Percentiles rank a stretch among this genome's conserved stretches.
Conservation (phyloP, 306 rosid genomes). For the Gleditsia sinensis region DNA sequence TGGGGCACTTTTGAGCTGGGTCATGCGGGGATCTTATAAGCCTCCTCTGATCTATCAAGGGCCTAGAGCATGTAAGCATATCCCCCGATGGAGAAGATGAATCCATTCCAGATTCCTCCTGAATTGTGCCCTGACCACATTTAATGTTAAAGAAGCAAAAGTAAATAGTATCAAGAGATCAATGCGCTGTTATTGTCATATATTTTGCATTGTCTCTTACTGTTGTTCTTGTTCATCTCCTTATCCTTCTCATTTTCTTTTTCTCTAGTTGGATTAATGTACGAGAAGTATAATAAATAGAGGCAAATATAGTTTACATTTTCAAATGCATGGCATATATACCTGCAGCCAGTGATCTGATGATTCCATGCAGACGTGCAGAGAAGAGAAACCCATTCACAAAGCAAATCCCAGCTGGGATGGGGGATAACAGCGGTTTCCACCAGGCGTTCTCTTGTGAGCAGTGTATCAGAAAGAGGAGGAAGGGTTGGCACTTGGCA, state of each 20-base stretch:
- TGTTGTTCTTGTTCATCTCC: too few species aligned
- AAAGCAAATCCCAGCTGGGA: constrained; percentile 9
- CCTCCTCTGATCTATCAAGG: constrained; percentile 58
- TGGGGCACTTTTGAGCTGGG: constrained; percentile 68
- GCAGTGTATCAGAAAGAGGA: background rate
- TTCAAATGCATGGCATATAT: constrained; percentile 14
- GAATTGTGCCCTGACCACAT: constrained; percentile 48
- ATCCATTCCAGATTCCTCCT: constrained; percentile 66
- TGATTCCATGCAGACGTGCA: constrained; percentile 83
- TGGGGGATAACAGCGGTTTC: background rate
- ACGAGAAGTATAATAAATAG: too few species aligned
- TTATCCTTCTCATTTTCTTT: too few species aligned
- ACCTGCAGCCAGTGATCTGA: constrained; percentile 81
- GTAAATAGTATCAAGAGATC: background rate
- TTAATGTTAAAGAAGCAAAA: background rate
- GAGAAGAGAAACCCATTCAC: constrained; percentile 62
- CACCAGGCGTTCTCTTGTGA: background rate
- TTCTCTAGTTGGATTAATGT: too few species aligned
- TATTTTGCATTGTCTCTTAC: constrained; percentile 6
- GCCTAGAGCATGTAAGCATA: constrained; percentile 62
- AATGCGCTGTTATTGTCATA: constrained; percentile 6
- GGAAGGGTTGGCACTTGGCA: too few species aligned
- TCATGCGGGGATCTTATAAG: constrained; percentile 69
- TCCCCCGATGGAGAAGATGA: constrained; percentile 60
- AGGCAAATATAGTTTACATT: background rate